Percentiles rank a stretch among this genome's conserved stretches.
Conservation (phyloP, 257 asterid genomes). For the Nicotiana tabacum region DNA sequence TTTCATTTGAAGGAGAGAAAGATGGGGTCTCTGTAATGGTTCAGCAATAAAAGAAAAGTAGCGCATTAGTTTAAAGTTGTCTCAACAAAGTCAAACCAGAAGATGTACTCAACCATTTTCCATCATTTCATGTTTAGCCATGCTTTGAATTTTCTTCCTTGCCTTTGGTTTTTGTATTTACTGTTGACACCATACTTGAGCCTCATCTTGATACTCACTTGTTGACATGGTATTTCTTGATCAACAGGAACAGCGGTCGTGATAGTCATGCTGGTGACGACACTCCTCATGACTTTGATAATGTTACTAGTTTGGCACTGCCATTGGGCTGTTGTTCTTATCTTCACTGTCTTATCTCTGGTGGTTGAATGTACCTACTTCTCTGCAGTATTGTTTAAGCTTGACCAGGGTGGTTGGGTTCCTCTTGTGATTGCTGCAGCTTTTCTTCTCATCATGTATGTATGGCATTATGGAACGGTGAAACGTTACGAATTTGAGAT, state of each 20-base stretch:
- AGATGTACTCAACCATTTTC: neutral
- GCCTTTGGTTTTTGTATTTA: neutral
- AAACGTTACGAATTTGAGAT: slow-evolving; percentile 90
- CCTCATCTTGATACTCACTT: neutral
- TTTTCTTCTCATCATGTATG: slow-evolving; percentile 78
- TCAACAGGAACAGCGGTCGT: slow-evolving; percentile 91
- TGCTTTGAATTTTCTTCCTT: neutral
- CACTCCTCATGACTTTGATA: slow-evolving; percentile 83
- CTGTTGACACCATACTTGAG: neutral
- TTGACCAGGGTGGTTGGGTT: slow-evolving; percentile 98
- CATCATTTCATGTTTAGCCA: neutral
- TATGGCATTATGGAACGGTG: slow-evolving; percentile 86
- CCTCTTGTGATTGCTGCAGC: slow-evolving; percentile 90
- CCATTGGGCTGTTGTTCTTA: slow-evolving; percentile 78
- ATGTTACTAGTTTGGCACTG: slow-evolving; percentile 97
- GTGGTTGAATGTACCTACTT: slow-evolving; percentile 81
- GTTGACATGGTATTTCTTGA: neutral
- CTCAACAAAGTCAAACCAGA: neutral
- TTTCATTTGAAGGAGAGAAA: neutral
- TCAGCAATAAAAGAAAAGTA: neutral
- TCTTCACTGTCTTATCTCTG: slow-evolving; percentile 76
- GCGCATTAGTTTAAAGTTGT: neutral
- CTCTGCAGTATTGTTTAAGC: slow-evolving; percentile 79
- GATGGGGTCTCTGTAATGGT: neutral
- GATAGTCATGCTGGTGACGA: slow-evolving; percentile 88